Evolutionary conservation across 345 rosid species (phyloP), one percentile per base, ranked within the genome.

Genomic region (Lepidium didymum): DNA sequence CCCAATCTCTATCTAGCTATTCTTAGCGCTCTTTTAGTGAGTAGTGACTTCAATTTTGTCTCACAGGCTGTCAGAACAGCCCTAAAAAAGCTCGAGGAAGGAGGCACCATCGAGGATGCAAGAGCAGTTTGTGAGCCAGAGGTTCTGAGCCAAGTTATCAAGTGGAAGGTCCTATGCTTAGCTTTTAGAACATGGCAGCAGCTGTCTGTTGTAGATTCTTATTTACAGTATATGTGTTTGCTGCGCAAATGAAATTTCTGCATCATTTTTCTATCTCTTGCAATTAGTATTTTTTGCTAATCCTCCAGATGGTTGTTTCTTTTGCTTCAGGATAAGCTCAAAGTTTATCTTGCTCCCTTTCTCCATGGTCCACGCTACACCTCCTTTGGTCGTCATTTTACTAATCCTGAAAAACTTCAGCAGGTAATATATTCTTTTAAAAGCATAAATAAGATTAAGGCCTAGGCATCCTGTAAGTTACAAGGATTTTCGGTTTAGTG

Each of bases 301-400:
- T 46, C 56, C 29, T 29, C 34, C 16, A 3, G 27, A 31, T 68
- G 44, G 11, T 68, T 62, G 64, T 68, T 45, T 61, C 35, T 75
- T 33, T 73, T 56, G 73, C 65, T 82, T 52, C 76, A 93, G 98
- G 87, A 80, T 73, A 90, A 86, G 80, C 90, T 93, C 61, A 80
- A 50, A 79, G 84, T 88, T 47, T 90, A 87, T 76, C 92, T 93
- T 51, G 86, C 97, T 46, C 97, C 98, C 8, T 88, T 90, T 75
- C 75, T 93, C 15, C 55, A 78, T 77, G 98, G 97, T 52, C 68
- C 72, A 83, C 92, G 96, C 45, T 93, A 93, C 69, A 79, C 96
- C 16, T 93, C 98, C 46, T 90, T 74, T 68, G 98, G 98, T 59
- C 97, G 98, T 74, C 98, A 93, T 81, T 93, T 93, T 77, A 90